A percentile compares a stretch with the other conserved stretches of the same genome.
Conservation (phyloP, 2,329 filamentous ascomycete genomes). For the Pseudocercospora fuligena region DNA sequence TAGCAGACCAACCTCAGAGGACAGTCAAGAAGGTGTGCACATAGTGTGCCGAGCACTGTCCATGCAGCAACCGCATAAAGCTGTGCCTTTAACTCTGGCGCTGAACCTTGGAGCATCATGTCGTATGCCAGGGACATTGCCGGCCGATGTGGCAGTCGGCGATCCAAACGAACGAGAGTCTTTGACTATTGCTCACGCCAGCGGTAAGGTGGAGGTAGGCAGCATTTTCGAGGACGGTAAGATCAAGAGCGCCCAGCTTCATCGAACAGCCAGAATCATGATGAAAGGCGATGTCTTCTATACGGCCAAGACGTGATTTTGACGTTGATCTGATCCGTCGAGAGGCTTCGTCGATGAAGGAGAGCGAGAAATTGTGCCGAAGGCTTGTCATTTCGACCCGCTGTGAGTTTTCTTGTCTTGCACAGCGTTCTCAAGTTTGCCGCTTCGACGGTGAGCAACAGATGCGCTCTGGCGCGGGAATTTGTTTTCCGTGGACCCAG, state of each 20-base stretch:
- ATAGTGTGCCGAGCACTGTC: constrained; percentile 52
- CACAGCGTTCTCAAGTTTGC: constrained; percentile 41
- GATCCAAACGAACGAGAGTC: constrained; percentile 27
- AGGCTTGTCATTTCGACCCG: constrained; percentile 19
- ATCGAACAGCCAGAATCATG: constrained; percentile 37
- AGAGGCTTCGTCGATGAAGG: background rate
- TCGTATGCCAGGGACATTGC: constrained; percentile 39
- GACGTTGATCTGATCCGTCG: background rate
- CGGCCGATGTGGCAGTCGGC: constrained; percentile 23
- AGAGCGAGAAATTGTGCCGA: background rate
- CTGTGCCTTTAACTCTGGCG: constrained; percentile 50
- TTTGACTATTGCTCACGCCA: constrained; percentile 37
- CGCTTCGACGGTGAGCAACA: background rate
- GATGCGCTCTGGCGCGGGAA: no score
- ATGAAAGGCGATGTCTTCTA: constrained; percentile 40
- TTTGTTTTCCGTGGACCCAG: background rate
- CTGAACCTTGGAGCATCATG: constrained; percentile 49
- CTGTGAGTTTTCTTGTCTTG: constrained; percentile 54
- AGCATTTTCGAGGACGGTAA: constrained; percentile 32
- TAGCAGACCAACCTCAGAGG: constrained; percentile 35
- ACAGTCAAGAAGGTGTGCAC: constrained; percentile 35
- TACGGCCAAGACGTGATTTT: constrained; percentile 15
- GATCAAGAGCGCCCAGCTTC: constrained; percentile 36
- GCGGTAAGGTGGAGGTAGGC: constrained; percentile 37
- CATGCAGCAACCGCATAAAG: constrained; percentile 50